Percentiles rank a stretch among this genome's conserved stretches.
Conservation (phyloP, 768 basidiomycete genomes). For the Amanita jacksonii region DNA sequence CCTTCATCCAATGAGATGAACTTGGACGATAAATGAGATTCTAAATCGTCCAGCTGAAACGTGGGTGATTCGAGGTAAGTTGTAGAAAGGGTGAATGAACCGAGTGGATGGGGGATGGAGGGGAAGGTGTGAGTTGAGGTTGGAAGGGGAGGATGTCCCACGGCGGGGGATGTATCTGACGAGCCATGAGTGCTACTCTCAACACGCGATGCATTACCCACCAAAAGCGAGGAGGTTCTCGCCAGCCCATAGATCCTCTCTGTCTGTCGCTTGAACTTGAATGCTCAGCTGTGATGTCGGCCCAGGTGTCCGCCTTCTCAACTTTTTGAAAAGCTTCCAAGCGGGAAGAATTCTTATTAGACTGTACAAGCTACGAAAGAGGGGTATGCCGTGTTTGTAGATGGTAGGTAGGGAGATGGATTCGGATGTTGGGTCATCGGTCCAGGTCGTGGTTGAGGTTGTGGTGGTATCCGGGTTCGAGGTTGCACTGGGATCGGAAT, state of each 20-base stretch:
- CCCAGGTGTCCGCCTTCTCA: conserved; percentile 29
- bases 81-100: conserved; percentile 49
- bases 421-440: too few species aligned
- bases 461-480: conserved; percentile 13
- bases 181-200: neutral
- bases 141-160: conserved; percentile 27
- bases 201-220: conserved; percentile 15
- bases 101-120: conserved; percentile 56
- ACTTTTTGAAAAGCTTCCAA: conserved; percentile 62
- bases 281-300: conserved; percentile 35
- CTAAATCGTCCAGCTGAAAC: conserved; percentile 70
- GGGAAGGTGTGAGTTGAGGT: conserved; percentile 55
- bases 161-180: conserved; percentile 30
- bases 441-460: conserved; percentile 25
- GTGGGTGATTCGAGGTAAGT: conserved; percentile 59
- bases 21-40: conserved; percentile 63
- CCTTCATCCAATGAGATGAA: conserved; percentile 64
- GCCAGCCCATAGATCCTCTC: conserved; percentile 11
- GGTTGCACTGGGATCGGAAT: neutral
- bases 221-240: conserved; percentile 24
- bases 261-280: conserved; percentile 33
- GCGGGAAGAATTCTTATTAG: conserved; percentile 66
- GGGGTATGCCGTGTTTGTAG: conserved; percentile 78
- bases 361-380: conserved; percentile 71
- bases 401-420: conserved; percentile 62